phyloP scores from a whole-genome alignment of 2,329 filamentous ascomycete species.

The Fusarium chlamydosporum region DNA sequence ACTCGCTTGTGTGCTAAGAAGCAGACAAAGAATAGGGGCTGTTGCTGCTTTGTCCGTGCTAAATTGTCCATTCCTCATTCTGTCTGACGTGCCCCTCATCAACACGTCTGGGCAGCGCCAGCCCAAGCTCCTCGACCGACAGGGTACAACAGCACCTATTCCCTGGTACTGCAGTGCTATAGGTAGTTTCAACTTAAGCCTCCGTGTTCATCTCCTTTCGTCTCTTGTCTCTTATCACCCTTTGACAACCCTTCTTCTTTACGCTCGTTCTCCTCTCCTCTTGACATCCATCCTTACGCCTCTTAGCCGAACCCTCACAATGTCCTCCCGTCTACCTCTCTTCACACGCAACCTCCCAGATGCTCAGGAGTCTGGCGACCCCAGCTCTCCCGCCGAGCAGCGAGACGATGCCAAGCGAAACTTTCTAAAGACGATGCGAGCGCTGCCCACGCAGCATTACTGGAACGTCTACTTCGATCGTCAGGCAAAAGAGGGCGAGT shows the following conservation, averaged over 20 bases:
- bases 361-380: constrained; percentile 69
- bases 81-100: constrained; percentile 48
- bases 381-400: constrained; percentile 78
- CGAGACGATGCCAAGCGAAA: constrained; percentile 87
- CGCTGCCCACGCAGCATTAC: constrained; percentile 83
- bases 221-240: constrained; percentile 16
- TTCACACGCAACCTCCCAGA: constrained; percentile 75
- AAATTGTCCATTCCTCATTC: constrained; percentile 40
- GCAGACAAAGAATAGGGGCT: constrained; percentile 21
- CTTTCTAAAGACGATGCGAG: constrained; percentile 80
- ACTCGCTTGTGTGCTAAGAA: constrained; percentile 9
- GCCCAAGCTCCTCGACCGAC: constrained; percentile 24
- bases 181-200: constrained; percentile 28
- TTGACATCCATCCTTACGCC: not conserved
- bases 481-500: constrained; percentile 57
- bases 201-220: constrained; percentile 34
- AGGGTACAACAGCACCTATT: constrained; percentile 20
- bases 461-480: constrained; percentile 80
- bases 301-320: constrained; percentile 52
- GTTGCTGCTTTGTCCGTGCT: constrained; percentile 17
- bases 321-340: constrained; percentile 70
- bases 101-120: constrained; percentile 9
- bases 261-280: constrained; percentile 30
- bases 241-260: constrained; percentile 18
- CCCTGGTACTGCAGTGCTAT: constrained; percentile 1